A percentile compares a stretch with the other conserved stretches of the same genome.
phyloP scores from a whole-genome alignment of 495 filamentous ascomycete species.

The Terfezia claveryi region DNA sequence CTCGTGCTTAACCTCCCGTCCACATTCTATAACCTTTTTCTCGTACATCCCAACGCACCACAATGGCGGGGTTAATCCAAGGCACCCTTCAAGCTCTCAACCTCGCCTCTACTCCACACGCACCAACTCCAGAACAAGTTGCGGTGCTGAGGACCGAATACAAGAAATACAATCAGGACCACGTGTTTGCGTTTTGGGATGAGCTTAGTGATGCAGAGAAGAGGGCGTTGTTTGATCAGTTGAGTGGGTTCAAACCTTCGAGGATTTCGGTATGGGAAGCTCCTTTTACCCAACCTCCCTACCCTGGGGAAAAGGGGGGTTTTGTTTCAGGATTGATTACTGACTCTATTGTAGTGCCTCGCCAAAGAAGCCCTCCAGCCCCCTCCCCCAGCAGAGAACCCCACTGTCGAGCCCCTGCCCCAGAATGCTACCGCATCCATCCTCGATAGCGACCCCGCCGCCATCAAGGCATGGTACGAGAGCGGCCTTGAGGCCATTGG shows the following conservation, averaged over 20 bases:
- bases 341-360: slow-evolving; percentile 37
- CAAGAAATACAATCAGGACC: slow-evolving; percentile 54
- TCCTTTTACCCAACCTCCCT: neutral
- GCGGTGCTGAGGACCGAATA: slow-evolving; percentile 59
- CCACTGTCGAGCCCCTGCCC: slow-evolving; percentile 72
- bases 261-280: slow-evolving; percentile 11
- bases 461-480: slow-evolving; percentile 67
- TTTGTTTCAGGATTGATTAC: neutral
- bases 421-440: slow-evolving; percentile 76
- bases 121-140: slow-evolving; percentile 52
- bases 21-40: too few species aligned
- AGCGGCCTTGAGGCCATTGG: slow-evolving; percentile 68
- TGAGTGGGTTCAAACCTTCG: slow-evolving; percentile 54
- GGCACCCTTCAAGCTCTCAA: slow-evolving; percentile 27
- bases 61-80: slow-evolving; percentile 11
- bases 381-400: slow-evolving; percentile 22
- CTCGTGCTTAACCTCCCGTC: too few species aligned
- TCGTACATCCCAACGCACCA: neutral
- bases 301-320: neutral
- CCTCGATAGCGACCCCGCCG: slow-evolving; percentile 61
- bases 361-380: slow-evolving; percentile 63
- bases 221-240: slow-evolving; percentile 56
- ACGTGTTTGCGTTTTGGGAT: slow-evolving; percentile 84
- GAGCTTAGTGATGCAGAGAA: slow-evolving; percentile 50
- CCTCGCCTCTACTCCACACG: slow-evolving; percentile 41